A percentile compares a stretch with the other conserved stretches of the same genome.
phyloP scores from a whole-genome alignment of 768 basidiomycete species.

The Guyanaporus albipodus region DNA sequence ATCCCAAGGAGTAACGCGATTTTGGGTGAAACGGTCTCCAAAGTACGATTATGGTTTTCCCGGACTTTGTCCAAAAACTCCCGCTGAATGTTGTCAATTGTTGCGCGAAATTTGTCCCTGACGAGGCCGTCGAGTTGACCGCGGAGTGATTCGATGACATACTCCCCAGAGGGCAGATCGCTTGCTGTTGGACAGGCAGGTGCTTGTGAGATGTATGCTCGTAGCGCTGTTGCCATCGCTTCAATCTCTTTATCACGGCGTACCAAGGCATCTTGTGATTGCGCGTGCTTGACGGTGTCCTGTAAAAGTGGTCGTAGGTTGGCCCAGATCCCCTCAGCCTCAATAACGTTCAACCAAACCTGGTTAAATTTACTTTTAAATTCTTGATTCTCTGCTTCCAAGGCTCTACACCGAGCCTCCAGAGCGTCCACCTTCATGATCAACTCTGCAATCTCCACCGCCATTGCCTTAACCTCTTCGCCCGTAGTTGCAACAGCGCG shows the following conservation, averaged over 20 bases:
- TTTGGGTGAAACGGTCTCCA: slow-evolving; percentile 26
- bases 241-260: slow-evolving; percentile 27
- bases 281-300: slow-evolving; percentile 11
- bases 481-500: slow-evolving; percentile 15
- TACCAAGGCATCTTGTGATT: slow-evolving; percentile 11
- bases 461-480: slow-evolving; percentile 31
- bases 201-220: slow-evolving; percentile 31
- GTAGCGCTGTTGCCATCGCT: slow-evolving; percentile 29
- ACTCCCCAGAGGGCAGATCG: slow-evolving; percentile 27
- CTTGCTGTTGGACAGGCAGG: slow-evolving; percentile 8
- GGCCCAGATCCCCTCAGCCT: neutral
- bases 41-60: slow-evolving; percentile 20
- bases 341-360: slow-evolving; percentile 18
- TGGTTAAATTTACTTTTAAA: slow-evolving; percentile 24
- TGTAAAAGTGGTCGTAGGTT: slow-evolving; percentile 6
- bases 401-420: slow-evolving; percentile 16
- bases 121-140: slow-evolving; percentile 24
- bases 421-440: slow-evolving; percentile 27
- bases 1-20: slow-evolving; percentile 27
- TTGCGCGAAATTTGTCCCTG: slow-evolving; percentile 21
- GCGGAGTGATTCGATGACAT: slow-evolving; percentile 27
- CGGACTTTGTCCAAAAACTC: slow-evolving; percentile 23
- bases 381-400: slow-evolving; percentile 28
- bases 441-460: slow-evolving; percentile 30
- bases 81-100: slow-evolving; percentile 19